Conservation (phyloP, 225 moss, liverwort and hornwort species). For the Bryum argenteum region DNA sequence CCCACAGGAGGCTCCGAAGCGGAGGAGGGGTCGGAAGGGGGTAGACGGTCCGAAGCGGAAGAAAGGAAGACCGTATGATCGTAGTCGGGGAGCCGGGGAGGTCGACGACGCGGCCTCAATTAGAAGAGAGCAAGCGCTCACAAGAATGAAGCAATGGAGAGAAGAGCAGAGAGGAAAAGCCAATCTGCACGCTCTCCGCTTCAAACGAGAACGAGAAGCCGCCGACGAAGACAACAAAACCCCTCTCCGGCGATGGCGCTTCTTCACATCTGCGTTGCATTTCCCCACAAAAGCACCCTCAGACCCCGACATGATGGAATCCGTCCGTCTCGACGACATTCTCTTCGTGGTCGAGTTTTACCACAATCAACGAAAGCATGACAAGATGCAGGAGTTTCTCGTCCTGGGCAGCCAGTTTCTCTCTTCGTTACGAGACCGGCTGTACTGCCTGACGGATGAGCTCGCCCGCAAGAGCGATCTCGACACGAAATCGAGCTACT, state of each 20-base stretch:
- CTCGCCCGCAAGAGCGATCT: constrained; percentile 65
- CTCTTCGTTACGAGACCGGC: constrained; percentile 76
- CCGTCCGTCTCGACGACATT: constrained; percentile 55
- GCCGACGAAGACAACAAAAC: constrained; percentile 53
- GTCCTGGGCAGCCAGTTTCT: constrained; percentile 82
- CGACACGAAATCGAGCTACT: constrained; percentile 75
- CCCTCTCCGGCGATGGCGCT: constrained; percentile 54
- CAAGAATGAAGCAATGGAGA: constrained; percentile 72
- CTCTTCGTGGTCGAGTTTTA: constrained; percentile 82
- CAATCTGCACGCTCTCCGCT: constrained; percentile 67
- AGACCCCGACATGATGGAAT: constrained; percentile 42
- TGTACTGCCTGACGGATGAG: constrained; percentile 89
- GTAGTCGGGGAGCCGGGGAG: constrained; percentile 58
- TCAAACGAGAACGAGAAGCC: constrained; percentile 61
- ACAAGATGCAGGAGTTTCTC: constrained; percentile 90
- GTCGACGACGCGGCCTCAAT: constrained; percentile 41
- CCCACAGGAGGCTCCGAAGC: constrained; percentile 27
- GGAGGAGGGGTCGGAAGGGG: constrained; percentile 34
- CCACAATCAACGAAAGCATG: constrained; percentile 65
- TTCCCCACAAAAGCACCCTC: constrained; percentile 49
- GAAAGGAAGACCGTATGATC: constrained; percentile 91
- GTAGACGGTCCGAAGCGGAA: constrained; percentile 52
- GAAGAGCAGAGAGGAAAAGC: constrained; percentile 59
- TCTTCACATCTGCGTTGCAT: constrained; percentile 57
- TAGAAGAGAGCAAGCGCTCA: constrained; percentile 69